Base-by-base conservation (phyloP, 2,329 filamentous ascomycete genomes). In the Botrytis deweyae region DNA sequence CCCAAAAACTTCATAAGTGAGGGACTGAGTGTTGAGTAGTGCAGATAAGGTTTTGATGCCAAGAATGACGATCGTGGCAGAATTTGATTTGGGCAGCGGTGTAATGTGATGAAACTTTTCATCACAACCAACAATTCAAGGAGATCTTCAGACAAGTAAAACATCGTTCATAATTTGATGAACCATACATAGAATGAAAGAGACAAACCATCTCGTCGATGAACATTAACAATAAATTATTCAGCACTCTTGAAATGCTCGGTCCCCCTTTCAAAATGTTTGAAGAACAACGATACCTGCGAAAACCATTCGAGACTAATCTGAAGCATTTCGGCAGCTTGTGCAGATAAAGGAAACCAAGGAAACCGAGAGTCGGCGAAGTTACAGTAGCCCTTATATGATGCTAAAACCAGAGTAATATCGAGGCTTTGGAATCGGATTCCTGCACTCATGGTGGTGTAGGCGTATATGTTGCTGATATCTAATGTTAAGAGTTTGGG, bases 41-140 rank as follows among this genome's bases (percentile, higher is more conserved):
- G n/a, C 46, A 66, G 22, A 38, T 66, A 66, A 66, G 42, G 63
- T 44, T 65, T 65, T 44, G n/a, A 42, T 44, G 29, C 44, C 64
- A 66, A 66, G 42, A 16, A 4, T 18, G 20, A 66, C 6, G 42
- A 16, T 25, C 29, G 12, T 25, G 42, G 63, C 63, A 66, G 29
- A 66, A 66, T 46, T 33, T 46, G 3, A 1, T 36, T 66, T 36
- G 10, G 29, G 42, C 33, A 66, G 63, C 63, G 63, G 63, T 65
- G 63, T 36, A 36, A 33, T 29, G 14, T 58, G 0, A 22, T 2
- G 40, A 9, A 18, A 44, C 40, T 63, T 44, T 29, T 3, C 38
- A 18, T 42, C 40, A 64, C 25, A 16, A 44, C 38, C 16, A 42
- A 18, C 10, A 42, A 18, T 16, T 40, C 16, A 38, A 40, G 25